These are phyloP conservation scores for Ananas comosus DNA, from an alignment of 176 grass and related monocot species.

Conservation along the genomic window DNA sequence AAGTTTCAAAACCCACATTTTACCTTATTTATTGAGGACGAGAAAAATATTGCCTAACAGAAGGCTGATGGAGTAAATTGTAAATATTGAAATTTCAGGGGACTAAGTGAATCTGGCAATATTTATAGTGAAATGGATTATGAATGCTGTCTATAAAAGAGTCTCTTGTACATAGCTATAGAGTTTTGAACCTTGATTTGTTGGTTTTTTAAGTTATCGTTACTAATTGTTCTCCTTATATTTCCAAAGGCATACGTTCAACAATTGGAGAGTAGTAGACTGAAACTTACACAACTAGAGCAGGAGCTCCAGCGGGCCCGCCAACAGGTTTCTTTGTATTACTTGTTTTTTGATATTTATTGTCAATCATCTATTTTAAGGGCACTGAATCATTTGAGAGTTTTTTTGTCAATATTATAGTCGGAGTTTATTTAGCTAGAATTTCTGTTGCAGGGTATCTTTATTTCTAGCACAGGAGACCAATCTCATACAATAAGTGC, in stretches of 20 bases:
- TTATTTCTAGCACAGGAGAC: constrained; percentile 95
- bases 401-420: neutral
- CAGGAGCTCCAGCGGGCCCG: constrained; percentile 87
- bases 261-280: constrained; percentile 85
- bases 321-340: constrained; percentile 53
- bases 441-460: constrained; percentile 69
- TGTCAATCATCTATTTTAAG: neutral
- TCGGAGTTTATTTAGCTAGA: neutral
- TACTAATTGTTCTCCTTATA: constrained; percentile 9
- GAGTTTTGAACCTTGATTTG: too few relatives aligned
- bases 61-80: too few relatives aligned
- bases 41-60: too few relatives aligned
- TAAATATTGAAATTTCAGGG: too few relatives aligned
- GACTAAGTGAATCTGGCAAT: too few relatives aligned
- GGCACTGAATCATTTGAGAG: neutral
- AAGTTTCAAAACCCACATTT: too few relatives aligned
- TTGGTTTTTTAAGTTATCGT: neutral
- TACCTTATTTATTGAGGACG: too few relatives aligned
- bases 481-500: constrained; percentile 70
- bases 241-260: constrained; percentile 87
- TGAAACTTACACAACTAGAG: constrained; percentile 85
- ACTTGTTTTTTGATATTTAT: neutral
- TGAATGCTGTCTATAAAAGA: too few relatives aligned
- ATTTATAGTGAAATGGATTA: too few relatives aligned
- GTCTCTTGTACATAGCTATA: too few relatives aligned